These are phyloP conservation scores for Trichocomaceae sp. DNA, from an alignment of 2,329 filamentous ascomycete genomes.

Conservation along the genomic window DNA sequence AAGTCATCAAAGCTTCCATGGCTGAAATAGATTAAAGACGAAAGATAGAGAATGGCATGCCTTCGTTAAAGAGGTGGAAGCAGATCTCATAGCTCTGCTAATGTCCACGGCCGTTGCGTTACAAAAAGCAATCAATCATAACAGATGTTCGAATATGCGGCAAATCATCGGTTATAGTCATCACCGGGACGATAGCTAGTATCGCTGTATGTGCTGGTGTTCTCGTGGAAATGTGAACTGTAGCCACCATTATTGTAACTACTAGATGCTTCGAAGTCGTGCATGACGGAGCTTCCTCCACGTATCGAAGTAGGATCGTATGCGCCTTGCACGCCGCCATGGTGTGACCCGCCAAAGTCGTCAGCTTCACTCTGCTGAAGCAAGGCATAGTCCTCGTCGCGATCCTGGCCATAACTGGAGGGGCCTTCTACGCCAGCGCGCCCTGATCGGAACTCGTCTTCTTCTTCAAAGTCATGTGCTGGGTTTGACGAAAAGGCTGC, in stretches of 20 bases:
- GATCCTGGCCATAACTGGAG: slow-evolving; percentile 35
- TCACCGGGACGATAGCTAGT: slow-evolving; percentile 19
- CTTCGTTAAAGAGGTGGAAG: slow-evolving; percentile 11
- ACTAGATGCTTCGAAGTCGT: slow-evolving; percentile 36
- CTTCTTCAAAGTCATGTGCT: slow-evolving; percentile 40
- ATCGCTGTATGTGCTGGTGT: slow-evolving; percentile 11
- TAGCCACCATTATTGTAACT: slow-evolving; percentile 37
- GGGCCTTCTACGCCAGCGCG: slow-evolving; percentile 31
- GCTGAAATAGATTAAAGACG: neutral
- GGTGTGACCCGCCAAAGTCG: slow-evolving; percentile 32
- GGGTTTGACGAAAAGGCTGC: slow-evolving; percentile 44
- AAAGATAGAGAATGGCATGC: slow-evolving; percentile 5
- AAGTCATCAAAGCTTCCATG: neutral
- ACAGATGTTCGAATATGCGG: neutral
- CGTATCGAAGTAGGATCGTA: slow-evolving; percentile 33
- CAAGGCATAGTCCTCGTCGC: slow-evolving; percentile 48
- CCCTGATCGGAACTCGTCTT: slow-evolving; percentile 40
- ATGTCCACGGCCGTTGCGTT: neutral
- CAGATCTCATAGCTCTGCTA: neutral
- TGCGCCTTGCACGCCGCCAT: slow-evolving; percentile 31
- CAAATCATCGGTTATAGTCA: slow-evolving; percentile 21
- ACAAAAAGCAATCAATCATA: neutral
- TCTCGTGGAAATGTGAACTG: slow-evolving; percentile 26
- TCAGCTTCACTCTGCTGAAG: slow-evolving; percentile 44
- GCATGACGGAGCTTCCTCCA: slow-evolving; percentile 26